Evolutionary conservation across 2,329 filamentous ascomycete species (phyloP), one percentile per base, ranked within the genome.

Genomic region (Pseudogymnoascus verrucosus): DNA sequence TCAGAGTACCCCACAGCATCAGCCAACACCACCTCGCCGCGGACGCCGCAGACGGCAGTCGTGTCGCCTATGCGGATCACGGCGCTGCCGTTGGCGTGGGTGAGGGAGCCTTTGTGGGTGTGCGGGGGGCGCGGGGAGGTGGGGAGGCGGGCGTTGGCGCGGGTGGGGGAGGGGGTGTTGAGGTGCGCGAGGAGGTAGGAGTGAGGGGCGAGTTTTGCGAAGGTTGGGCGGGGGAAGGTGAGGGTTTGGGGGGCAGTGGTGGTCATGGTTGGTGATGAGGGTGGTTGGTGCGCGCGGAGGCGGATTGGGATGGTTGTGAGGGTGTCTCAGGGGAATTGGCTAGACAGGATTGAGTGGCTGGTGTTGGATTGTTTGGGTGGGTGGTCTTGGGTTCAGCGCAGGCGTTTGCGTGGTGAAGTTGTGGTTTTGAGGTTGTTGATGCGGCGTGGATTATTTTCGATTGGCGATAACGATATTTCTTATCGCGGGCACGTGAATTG

Each of bases 111-210:
- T 0, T 86, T 86, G 76, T 97, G 95, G 69, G 95, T 81, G 36
- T 87, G 86, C n/a, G 89, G 86, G 21, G 81, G 75, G 51, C 95
- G 88, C 64, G 87, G 85, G 70, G 93, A 83, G 31, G 83, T 78
- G 5, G 90, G 84, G 1, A 81, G 76, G 68, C 95, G 90, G 67
- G 90, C 90, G 75, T 96, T 97, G 72, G 92, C 90, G 71, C 95
- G 89, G 51, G 84, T 79, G 1, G 89, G 66, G 61, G 78, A 70
- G 31, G 78, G 70, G 36, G 88, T 83, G 67, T 89, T 84, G 70
- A 98, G 89, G 76, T 96, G 95, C 62, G 92, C 90, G 73, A 96
- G 89, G 66, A 98, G 87, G 78, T 91, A 97, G 7, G 91, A 89
- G 69, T 91, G 88, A 4, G 95, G 93, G 37, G 91, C 91, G 73